Evolutionary conservation across 306 rosid genomes (phyloP).

Genomic region (cucumber (Cucumis sativus)): Cucumber_9930_V3 NC_026657.2:24100501-24101000

Average conservation of each 20-base stretch:
- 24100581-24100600: constrained; percentile 29
- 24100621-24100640: not conserved
- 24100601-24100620: constrained; percentile 24
- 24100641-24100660: constrained; percentile 11
- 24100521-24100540: constrained; percentile 58
- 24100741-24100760: constrained; percentile 18
- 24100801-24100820: constrained; percentile 82
- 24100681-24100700: constrained; percentile 23
- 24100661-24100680: constrained; percentile 24
- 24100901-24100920: constrained; percentile 76
- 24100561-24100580: constrained; percentile 21
- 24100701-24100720: constrained; percentile 25
- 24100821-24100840: constrained; percentile 84
- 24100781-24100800: constrained; percentile 32
- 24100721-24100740: constrained; percentile 19
- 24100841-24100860: constrained; percentile 90
- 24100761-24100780: constrained; percentile 17
- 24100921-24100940: constrained; percentile 69
- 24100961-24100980: constrained; percentile 68
- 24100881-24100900: constrained; percentile 88
- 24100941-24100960: constrained; percentile 79
- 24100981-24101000: constrained; percentile 15
- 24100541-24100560: constrained; percentile 26
- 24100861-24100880: constrained; percentile 84
- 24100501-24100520: constrained; percentile 65